A percentile compares a stretch with the other conserved stretches of the same genome.
Evolutionary conservation across 2,329 filamentous ascomycete genomes (phyloP).

Genomic region (Stachybotrys chlorohalonatus): DNA sequence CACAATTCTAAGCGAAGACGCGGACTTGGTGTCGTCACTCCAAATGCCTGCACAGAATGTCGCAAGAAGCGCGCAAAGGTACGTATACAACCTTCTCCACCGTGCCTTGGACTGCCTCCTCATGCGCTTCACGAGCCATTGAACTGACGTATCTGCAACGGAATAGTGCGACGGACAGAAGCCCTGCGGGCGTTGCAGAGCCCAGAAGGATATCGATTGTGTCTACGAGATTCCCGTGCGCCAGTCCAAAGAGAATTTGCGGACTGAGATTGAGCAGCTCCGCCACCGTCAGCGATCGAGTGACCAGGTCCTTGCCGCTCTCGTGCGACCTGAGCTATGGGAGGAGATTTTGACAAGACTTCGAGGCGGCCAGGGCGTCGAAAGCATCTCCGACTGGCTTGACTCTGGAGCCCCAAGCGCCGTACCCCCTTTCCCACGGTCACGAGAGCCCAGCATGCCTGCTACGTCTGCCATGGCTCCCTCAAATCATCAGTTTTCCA

Average conservation of each 20-base stretch:
- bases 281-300: slow-evolving; percentile 44
- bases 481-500: slow-evolving; percentile 12
- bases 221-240: slow-evolving; percentile 54
- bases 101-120: background rate
- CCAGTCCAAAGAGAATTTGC: slow-evolving; percentile 53
- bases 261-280: slow-evolving; percentile 49
- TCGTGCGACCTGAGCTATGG: slow-evolving; percentile 40
- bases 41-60: slow-evolving; percentile 53
- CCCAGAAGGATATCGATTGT: slow-evolving; percentile 46
- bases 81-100: slow-evolving; percentile 5
- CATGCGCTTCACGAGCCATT: background rate
- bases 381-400: slow-evolving; percentile 48
- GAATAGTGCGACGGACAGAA: slow-evolving; percentile 48
- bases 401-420: slow-evolving; percentile 20
- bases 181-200: slow-evolving; percentile 46
- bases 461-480: slow-evolving; percentile 7
- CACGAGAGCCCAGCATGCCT: slow-evolving; percentile 7
- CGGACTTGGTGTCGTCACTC: slow-evolving; percentile 47
- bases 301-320: slow-evolving; percentile 46
- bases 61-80: slow-evolving; percentile 55
- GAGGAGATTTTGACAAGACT: slow-evolving; percentile 46
- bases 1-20: slow-evolving; percentile 41
- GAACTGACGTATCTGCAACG: background rate
- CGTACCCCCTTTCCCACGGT: slow-evolving; percentile 15
- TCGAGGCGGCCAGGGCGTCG: slow-evolving; percentile 43